These are phyloP conservation scores for Populus hybrid DNA, from an alignment of 441 rosid species.

Conservation along the genomic window DNA sequence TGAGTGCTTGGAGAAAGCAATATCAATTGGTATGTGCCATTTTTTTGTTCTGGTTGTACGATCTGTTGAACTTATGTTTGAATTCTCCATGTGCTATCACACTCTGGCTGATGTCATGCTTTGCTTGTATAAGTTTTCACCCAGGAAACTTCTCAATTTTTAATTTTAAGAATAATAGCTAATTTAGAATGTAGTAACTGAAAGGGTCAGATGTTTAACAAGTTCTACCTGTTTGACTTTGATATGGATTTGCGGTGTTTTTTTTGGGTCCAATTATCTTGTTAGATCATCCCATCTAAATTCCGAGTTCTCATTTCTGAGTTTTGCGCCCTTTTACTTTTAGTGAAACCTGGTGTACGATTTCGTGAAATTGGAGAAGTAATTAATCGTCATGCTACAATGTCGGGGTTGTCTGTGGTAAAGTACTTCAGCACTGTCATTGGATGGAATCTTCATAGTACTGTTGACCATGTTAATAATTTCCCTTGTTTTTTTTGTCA, in stretches of 20 bases:
- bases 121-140: neutral
- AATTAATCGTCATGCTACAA: conserved; percentile 78
- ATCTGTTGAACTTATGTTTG: neutral
- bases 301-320: neutral
- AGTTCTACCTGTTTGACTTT: neutral
- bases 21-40: conserved; percentile 59
- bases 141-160: too few species aligned
- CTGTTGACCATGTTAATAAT: neutral
- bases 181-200: neutral
- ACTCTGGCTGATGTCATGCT: neutral
- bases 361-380: conserved; percentile 94
- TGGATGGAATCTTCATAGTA: neutral
- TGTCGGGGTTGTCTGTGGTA: conserved; percentile 98
- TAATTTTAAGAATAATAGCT: neutral
- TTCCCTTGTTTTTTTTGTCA: conserved; percentile 5
- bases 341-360: conserved; percentile 92
- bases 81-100: neutral
- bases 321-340: neutral
- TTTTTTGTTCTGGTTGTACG: neutral
- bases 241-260: neutral
- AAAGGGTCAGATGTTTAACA: neutral
- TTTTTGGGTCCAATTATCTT: neutral
- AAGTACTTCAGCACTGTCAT: conserved; percentile 14
- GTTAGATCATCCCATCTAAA: neutral
- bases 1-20: conserved; percentile 91